Evolutionary conservation across 192 early-diverging fungal species (phyloP).

Genomic region (Diversispora eburnea): DNA sequence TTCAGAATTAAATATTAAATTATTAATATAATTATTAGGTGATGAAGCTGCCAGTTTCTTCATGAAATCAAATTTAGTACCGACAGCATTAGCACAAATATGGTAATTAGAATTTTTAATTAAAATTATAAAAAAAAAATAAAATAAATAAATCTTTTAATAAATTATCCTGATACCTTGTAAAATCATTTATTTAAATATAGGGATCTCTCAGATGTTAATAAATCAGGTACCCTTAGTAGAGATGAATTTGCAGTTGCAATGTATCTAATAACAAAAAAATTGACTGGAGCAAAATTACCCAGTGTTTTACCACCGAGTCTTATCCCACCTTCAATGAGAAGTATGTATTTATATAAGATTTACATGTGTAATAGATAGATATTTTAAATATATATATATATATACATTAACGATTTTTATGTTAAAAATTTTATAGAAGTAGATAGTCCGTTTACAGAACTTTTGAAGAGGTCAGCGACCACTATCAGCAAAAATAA

Average conservation of each 20-base stretch:
- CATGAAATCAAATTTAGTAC: constrained; percentile 71
- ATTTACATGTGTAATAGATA: neutral
- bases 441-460: constrained; percentile 1
- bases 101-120: constrained; percentile 41
- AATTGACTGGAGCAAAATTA: constrained; percentile 47
- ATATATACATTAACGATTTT: too few species aligned
- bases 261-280: constrained; percentile 72
- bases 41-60: constrained; percentile 76
- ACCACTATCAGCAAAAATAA: neutral
- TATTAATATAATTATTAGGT: constrained; percentile 36
- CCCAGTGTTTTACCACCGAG: constrained; percentile 54
- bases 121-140: too few species aligned
- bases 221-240: constrained; percentile 55
- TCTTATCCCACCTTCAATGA: constrained; percentile 55
- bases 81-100: constrained; percentile 65
- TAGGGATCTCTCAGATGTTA: constrained; percentile 68
- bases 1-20: neutral
- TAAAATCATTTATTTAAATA: constrained; percentile 36
- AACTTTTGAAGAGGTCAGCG: neutral
- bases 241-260: constrained; percentile 77
- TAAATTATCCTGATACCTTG: neutral
- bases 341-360: constrained; percentile 27
- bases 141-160: too few species aligned
- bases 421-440: neutral
- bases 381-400: too few species aligned